Evolutionary conservation across 805 yeast genomes (phyloP), one percentile per base, ranked within the genome.

Genomic region (Lipomyces starkeyi): DNA sequence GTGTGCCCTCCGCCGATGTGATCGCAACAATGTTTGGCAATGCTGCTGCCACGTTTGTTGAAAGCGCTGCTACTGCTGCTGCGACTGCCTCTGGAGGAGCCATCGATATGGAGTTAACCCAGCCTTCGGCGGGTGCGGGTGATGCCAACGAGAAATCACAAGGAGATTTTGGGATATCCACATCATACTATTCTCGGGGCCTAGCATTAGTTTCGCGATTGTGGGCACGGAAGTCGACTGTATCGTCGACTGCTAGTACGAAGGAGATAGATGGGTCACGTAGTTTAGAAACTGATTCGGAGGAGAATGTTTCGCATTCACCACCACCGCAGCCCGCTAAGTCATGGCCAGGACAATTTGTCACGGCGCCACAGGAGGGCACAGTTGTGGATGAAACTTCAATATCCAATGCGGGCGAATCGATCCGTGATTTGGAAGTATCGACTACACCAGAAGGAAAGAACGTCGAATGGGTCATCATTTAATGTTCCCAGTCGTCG

Each of bases 41-140:
- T 35, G 61, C 56, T 27, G 65, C 65, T 3, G 57, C 65, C 4
- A 43, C 56, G 3, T 27, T 62, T 43, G 65, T 62, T 22, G 60
- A 57, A 25, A 43, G 40, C 34, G 61, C 65, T 25, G 49, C 61
- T 4, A 22, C 57, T 11, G 65, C 61, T n/a, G 58, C 58, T 17
- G 59, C 49, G 20, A 56, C 40, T 55, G 14, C 64, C 43, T 37
- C 43, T 4, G 43, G 43, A 13, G 43, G 43, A 13, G 43, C 17
- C 17, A 37, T 37, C 5, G 43, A 37, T 14, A 37, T 37, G 43
- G 17, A 37, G 43, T 4, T 13, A n/a, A n/a, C 22, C 9, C 22
- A n/a, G 43, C 43, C 20, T 43, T 17, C 49, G 22, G 20, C 49
- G 3, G 49, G 22, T 2, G 20, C 11, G 1, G 49, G 22, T 17